phyloP scores from a whole-genome alignment of 352 stramenopile genomes.

The Pythium dissotocum region DNA sequence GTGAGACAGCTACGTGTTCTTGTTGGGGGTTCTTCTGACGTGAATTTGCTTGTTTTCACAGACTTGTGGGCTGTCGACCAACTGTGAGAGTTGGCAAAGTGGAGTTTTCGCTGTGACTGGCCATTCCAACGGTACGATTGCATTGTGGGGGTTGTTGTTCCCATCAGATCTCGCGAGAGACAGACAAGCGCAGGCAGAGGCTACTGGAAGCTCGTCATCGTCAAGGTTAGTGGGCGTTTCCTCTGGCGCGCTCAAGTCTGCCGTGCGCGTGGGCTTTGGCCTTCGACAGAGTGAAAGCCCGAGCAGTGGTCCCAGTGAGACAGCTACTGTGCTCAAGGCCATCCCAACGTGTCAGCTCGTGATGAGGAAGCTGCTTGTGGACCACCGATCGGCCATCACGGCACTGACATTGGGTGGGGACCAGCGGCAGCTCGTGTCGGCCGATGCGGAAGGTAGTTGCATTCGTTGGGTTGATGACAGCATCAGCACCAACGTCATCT shows the following conservation, averaged over 20 bases:
- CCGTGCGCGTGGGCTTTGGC: constrained; percentile 18
- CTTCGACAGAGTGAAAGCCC: not conserved
- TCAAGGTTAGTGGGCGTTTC: constrained; percentile 14
- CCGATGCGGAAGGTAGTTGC: constrained; percentile 63
- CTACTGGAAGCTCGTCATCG: not conserved
- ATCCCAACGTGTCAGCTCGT: constrained; percentile 69
- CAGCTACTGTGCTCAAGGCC: constrained; percentile 34
- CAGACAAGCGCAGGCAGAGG: constrained; percentile 1
- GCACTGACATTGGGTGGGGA: constrained; percentile 53
- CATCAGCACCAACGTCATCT: constrained; percentile 59
- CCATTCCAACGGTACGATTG: constrained; percentile 71
- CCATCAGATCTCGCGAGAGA: constrained; percentile 52
- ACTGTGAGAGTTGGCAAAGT: constrained; percentile 71
- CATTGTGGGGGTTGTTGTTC: constrained; percentile 67
- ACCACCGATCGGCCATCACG: constrained; percentile 64
- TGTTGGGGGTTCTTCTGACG: not conserved
- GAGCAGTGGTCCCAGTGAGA: not conserved
- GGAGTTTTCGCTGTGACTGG: constrained; percentile 70
- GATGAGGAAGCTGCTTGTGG: constrained; percentile 74
- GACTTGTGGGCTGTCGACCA: constrained; percentile 62
- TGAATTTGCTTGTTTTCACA: constrained; percentile 14
- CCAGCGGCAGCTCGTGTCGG: constrained; percentile 70
- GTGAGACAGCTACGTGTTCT: not conserved
- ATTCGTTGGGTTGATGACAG: constrained; percentile 86
- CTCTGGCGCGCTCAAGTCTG: constrained; percentile 1